Base-by-base conservation (phyloP, 2,329 filamentous ascomycete genomes). In the Fusarium floridanum region DNA sequence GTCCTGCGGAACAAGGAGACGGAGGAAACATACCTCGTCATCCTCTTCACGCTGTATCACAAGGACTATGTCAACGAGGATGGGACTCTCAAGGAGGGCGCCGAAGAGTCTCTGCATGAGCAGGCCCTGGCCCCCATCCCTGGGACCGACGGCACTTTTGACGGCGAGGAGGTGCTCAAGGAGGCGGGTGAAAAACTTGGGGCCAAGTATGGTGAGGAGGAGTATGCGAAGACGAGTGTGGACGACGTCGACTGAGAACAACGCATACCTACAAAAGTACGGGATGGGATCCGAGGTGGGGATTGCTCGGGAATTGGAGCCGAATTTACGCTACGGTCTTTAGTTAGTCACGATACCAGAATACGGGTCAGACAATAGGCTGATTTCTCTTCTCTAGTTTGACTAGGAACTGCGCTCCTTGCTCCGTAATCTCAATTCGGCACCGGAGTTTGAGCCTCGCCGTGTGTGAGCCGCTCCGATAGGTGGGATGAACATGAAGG, bases 1-100 rank as follows among this genome's bases (percentile, higher is more conserved):
- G 94, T 97, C 68, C 88, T 98, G 80, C 96, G 95, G 81, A 94
- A 98, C 83, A 91, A 90, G 70, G 83, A 87, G 24, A 96, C 94
- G 0, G 90, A 90, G 57, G 89, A 94, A 37, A 88, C 94, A 17
- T 94, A 98, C 77, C 90, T 98, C 34, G 94, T 96, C 55, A 87
- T 98, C 17, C 84, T 95, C 6, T 96, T 98, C 81, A 93, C 92
- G 20, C 86, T 98, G 5, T 88, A 97, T 69, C 88, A 92, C 10
- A 91, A 90, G 65, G 91, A 94, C 56, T 87, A 93, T 71, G 84
- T 92, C 37, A 87, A 90, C 73, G 88, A 91, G 69, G 86, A 91
- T 61, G 90, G 89, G 2, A 86, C 85, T 1, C 79, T 91, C 10
- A 91, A 89, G 76, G 74, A 77, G 14, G 82, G 81, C 0, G 83